Evolutionary conservation across 176 grass and related monocot species (phyloP), one percentile per base, ranked within the genome.

Genomic region (Dendrocalamus sinicus): DNA sequence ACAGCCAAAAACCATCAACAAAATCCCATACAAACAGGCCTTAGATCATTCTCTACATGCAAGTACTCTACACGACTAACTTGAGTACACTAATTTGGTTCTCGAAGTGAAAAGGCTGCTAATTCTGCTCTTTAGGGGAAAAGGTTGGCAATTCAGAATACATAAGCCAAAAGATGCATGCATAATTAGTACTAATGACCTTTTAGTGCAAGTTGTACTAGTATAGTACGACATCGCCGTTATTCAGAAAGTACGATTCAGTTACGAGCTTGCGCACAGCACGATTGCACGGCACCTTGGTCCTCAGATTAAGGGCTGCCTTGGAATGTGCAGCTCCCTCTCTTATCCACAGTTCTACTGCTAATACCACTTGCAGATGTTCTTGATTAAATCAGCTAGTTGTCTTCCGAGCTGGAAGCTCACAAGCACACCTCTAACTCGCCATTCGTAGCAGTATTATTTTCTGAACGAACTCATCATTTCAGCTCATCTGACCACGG

Each of bases 301-400:
- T 20, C 77, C 77, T 10, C 64, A n/a, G 85, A 81, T 81, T 81
- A 87, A 87, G 77, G 77, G 12, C 85, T 65, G 19, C 77, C 77
- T 74, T 46, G 46, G 77, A 81, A 81, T 57, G 78, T 87, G 85
- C 78, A 67, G 17, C 59, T 50, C 11, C 24, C 64, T 30, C 54
- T 41, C 54, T 73, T 60, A 80, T 64, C 84, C 76, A 43, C 22
- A 22, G 20, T 52, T 51, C 22, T 51, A 13, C 6, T 72, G 6
- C 40, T 72, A 16, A 17, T 71, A 11, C 19, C 19, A 22, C 43
- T 72, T 47, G 41, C 23, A 46, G 54, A 72, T 50, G 20, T 46
- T n/a, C 11, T 75, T 54, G 47, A 30, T 75, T 20, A 19, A 53
- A 53, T 51, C 50, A 75, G 72, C 26, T 52, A 26, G 12, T 43